These are phyloP conservation scores for Termitomyces sp. DNA, from an alignment of 768 basidiomycete species.

Conservation along the genomic window DNA sequence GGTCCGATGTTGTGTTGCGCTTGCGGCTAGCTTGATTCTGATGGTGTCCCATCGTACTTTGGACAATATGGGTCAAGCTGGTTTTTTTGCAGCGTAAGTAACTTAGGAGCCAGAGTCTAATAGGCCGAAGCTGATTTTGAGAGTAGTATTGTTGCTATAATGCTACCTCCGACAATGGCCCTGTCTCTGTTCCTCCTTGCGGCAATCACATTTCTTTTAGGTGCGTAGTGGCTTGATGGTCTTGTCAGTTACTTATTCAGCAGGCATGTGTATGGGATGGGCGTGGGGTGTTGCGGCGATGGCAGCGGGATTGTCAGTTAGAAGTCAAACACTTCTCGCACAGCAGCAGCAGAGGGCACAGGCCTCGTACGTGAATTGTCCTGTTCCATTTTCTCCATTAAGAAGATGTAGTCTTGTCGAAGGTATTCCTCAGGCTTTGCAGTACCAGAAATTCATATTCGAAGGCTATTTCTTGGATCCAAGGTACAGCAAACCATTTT, in stretches of 20 bases:
- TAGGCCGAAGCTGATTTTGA: not conserved
- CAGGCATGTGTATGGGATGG: slow-evolving; percentile 41
- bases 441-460: slow-evolving; percentile 28
- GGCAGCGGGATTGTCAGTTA: slow-evolving; percentile 31
- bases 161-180: slow-evolving; percentile 34
- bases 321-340: slow-evolving; percentile 28
- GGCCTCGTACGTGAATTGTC: slow-evolving; percentile 25
- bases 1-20: slow-evolving; percentile 29
- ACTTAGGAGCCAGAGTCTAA: not conserved
- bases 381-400: not conserved
- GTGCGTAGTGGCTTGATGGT: slow-evolving; percentile 12
- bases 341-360: slow-evolving; percentile 27
- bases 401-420: slow-evolving; percentile 18
- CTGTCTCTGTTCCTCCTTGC: slow-evolving; percentile 32
- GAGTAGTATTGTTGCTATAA: slow-evolving; percentile 30
- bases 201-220: slow-evolving; percentile 25
- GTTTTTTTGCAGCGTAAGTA: slow-evolving; percentile 33
- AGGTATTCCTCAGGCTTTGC: slow-evolving; percentile 20
- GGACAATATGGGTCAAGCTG: slow-evolving; percentile 33
- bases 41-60: slow-evolving; percentile 28
- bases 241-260: not conserved
- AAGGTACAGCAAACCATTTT: slow-evolving; percentile 21
- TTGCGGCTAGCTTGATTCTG: slow-evolving; percentile 26
- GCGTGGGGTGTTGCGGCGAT: slow-evolving; percentile 40
- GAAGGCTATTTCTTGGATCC: slow-evolving; percentile 38